Conservation (phyloP, 2,329 filamentous ascomycete species). For the Neurospora sp. region DNA sequence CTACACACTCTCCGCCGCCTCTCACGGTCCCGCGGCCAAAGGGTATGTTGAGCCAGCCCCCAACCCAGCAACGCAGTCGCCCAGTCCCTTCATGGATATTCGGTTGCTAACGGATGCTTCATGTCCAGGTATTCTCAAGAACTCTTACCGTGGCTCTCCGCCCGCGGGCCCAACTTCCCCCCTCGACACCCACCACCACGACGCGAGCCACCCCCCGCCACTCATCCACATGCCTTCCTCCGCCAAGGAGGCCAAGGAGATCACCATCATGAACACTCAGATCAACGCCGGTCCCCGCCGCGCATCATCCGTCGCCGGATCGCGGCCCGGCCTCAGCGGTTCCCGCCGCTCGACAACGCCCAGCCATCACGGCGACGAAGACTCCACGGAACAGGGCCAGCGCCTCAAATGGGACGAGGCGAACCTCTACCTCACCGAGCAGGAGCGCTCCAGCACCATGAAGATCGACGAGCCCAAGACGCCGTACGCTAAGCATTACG, state of each 20-base stretch:
- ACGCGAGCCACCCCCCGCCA: slow-evolving; percentile 18
- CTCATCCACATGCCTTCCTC: slow-evolving; percentile 8
- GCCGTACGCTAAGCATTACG: slow-evolving; percentile 86
- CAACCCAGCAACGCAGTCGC: not conserved
- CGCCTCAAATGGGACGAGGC: slow-evolving; percentile 98
- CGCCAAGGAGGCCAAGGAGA: slow-evolving; percentile 85
- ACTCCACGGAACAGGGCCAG: slow-evolving; percentile 44
- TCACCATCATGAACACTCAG: slow-evolving; percentile 89
- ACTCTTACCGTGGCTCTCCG: slow-evolving; percentile 56
- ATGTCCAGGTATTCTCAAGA: slow-evolving; percentile 79
- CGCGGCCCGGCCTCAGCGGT: slow-evolving; percentile 52
- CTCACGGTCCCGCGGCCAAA: slow-evolving; percentile 34
- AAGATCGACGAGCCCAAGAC: slow-evolving; percentile 99
- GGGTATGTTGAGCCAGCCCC: slow-evolving; percentile 25
- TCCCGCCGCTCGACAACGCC: slow-evolving; percentile 46
- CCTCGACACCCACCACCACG: slow-evolving; percentile 19
- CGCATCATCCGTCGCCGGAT: slow-evolving; percentile 62
- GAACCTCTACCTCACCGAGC: slow-evolving; percentile 93
- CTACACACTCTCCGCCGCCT: slow-evolving; percentile 32
- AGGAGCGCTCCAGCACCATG: slow-evolving; percentile 92
- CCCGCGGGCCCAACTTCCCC: slow-evolving; percentile 38
- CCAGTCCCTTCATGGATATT: not conserved
- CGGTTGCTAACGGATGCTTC: not conserved
- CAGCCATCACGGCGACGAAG: slow-evolving; percentile 33
- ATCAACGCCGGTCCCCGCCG: slow-evolving; percentile 85